Base-by-base conservation (phyloP, 495 filamentous ascomycete species). In the Penicillium coffeae region DNA sequence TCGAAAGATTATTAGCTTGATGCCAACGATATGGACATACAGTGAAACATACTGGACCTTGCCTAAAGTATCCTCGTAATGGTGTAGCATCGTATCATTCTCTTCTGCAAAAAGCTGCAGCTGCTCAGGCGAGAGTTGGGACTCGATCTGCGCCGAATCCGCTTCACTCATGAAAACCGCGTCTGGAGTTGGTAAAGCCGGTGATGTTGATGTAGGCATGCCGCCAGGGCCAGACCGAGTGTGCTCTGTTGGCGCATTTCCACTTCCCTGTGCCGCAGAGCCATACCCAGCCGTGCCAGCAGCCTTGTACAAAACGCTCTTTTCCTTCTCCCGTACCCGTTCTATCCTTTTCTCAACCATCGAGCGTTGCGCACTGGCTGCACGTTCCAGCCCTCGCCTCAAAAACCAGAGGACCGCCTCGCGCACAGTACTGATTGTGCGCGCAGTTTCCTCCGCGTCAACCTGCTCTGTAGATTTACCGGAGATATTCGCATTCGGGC, bases 311-410 rank as follows among this genome's bases (percentile, higher is more conserved):
- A 96, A 66, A 39, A 92, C 78, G 65, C 87, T 93, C 71, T 86
- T 89, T 64, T 84, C 90, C 77, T 84, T 89, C 74, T 97, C 94
- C 59, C 90, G 74, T 60, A 90, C 88, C 48, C 94, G 71, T 61
- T 81, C 80, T 50, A 97, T 66, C 58, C 93, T 68, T 60, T 86
- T 86, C 69, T 95, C 93, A 72, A 97, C 94, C 88, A 96, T 96
- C 39, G 71, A 74, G 44, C 87, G 77, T 73, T 97, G 91, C 52
- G 86, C 80, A 64, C 81, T 73, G 25, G 84, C 84, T 10, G 82
- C 87, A 48, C 82, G 76, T 68, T 93, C 87, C 33, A 98, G 64
- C 55, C 80, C 77, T 44, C 83, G 72, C 44, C 87, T 73, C 53
- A 98, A 59, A 62, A 85, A 91, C 85, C 86, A 90, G 2, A 97